These are phyloP conservation scores for Marchantia paleacea DNA, from an alignment of 225 moss, liverwort and hornwort genomes.

Conservation along the genomic window DNA sequence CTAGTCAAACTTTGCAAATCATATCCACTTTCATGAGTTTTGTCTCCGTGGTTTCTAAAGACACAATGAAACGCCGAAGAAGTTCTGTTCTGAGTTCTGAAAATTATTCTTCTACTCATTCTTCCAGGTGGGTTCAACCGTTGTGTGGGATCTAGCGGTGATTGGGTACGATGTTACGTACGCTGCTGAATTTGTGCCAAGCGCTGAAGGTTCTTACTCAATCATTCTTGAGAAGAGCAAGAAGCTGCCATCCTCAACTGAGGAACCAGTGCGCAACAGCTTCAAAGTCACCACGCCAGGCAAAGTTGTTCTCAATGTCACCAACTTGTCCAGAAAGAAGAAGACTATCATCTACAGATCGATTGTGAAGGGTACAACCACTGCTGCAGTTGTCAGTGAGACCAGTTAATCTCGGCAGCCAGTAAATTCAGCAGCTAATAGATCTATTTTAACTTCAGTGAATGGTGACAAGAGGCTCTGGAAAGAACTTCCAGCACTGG, in stretches of 20 bases:
- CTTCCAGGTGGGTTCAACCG: slow-evolving; percentile 28
- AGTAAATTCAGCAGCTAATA: too few species aligned
- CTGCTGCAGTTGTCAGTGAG: slow-evolving; percentile 1
- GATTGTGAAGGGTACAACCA: slow-evolving; percentile 12
- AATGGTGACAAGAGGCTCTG: background rate
- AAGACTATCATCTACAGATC: slow-evolving; percentile 50
- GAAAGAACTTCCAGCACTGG: background rate
- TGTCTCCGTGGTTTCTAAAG: too few species aligned
- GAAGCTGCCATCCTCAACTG: slow-evolving; percentile 34
- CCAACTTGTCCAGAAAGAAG: slow-evolving; percentile 39
- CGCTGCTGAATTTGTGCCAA: slow-evolving; percentile 42
- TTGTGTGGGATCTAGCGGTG: slow-evolving; percentile 45
- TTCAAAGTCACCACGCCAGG: slow-evolving; percentile 43
- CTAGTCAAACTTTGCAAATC: too few species aligned
- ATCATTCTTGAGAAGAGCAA: slow-evolving; percentile 37
- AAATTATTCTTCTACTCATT: background rate
- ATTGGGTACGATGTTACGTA: slow-evolving; percentile 44
- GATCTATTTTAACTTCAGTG: background rate
- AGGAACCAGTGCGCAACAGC: slow-evolving; percentile 42
- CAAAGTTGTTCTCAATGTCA: slow-evolving; percentile 38
- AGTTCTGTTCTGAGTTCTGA: background rate
- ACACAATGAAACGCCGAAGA: too few species aligned
- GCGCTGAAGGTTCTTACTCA: slow-evolving; percentile 26
- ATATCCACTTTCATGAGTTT: too few species aligned
- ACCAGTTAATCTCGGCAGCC: background rate